These are phyloP conservation scores for Ustilago trichophora DNA, from an alignment of 1,284 basidiomycete species.

Conservation along the genomic window DNA sequence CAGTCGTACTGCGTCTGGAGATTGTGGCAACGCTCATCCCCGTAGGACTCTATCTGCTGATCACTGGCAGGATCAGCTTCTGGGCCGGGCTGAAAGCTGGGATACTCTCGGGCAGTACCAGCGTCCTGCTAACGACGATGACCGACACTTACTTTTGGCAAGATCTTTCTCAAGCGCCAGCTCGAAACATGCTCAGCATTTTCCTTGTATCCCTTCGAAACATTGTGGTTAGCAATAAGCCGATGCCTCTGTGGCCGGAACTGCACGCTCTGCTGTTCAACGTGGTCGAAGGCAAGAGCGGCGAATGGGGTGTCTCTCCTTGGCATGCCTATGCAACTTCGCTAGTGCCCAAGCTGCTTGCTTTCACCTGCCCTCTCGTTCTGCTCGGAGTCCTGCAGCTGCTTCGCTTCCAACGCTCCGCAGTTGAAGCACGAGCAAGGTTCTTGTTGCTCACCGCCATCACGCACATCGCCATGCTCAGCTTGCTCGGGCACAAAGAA, in stretches of 20 bases:
- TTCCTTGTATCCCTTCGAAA: neutral
- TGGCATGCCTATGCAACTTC: slow-evolving; percentile 76
- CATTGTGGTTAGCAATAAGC: neutral
- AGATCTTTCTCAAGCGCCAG: slow-evolving; percentile 31
- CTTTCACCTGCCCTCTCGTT: slow-evolving; percentile 73
- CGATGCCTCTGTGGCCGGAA: slow-evolving; percentile 80
- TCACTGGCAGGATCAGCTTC: slow-evolving; percentile 17
- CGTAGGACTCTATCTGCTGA: slow-evolving; percentile 42
- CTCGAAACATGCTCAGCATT: neutral
- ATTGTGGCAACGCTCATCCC: slow-evolving; percentile 69
- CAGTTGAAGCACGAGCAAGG: slow-evolving; percentile 3
- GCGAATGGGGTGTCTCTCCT: slow-evolving; percentile 90
- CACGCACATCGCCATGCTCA: slow-evolving; percentile 76
- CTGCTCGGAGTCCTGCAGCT: slow-evolving; percentile 69
- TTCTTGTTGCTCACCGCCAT: slow-evolving; percentile 64
- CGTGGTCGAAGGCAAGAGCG: slow-evolving; percentile 82
- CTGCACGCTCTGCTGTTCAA: slow-evolving; percentile 84
- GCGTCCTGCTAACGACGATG: slow-evolving; percentile 59
- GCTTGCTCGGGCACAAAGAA: slow-evolving; percentile 77
- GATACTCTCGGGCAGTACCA: slow-evolving; percentile 12
- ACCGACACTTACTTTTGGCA: slow-evolving; percentile 90
- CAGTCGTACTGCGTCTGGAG: slow-evolving; percentile 83
- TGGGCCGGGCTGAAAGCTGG: slow-evolving; percentile 17
- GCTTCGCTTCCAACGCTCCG: neutral
- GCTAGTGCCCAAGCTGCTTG: slow-evolving; percentile 81